A percentile compares a stretch with the other conserved stretches of the same genome.
These are phyloP conservation scores for Daldinia eschscholtzii DNA, from an alignment of 2,329 filamentous ascomycete species.

Conservation along the genomic window DNA sequence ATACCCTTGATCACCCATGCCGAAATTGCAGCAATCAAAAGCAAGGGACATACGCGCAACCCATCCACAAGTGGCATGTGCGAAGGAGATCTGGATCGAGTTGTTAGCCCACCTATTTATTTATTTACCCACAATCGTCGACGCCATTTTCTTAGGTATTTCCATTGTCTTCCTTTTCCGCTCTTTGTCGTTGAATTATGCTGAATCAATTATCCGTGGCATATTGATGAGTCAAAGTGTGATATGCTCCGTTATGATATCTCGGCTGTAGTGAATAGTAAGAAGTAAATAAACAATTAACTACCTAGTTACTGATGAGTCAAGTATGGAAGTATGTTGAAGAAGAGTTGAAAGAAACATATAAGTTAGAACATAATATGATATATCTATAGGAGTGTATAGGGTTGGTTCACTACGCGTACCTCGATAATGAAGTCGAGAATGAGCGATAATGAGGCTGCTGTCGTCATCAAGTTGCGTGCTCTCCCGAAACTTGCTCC, in stretches of 20 bases:
- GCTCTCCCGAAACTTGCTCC: background rate
- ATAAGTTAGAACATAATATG: background rate
- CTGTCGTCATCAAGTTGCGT: background rate
- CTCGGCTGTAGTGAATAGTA: no score
- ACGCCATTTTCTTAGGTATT: conserved; percentile 9
- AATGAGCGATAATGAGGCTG: background rate
- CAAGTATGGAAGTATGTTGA: background rate
- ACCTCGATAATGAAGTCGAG: background rate
- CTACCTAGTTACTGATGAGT: no score
- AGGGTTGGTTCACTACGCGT: background rate
- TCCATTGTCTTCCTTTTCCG: background rate
- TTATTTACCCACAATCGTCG: conserved; percentile 24
- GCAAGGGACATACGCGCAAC: conserved; percentile 42
- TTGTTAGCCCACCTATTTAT: conserved; percentile 15
- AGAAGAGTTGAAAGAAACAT: background rate
- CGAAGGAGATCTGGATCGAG: conserved; percentile 39
- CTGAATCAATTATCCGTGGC: background rate
- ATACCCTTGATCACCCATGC: conserved; percentile 38
- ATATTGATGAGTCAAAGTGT: conserved; percentile 2
- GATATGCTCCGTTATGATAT: background rate
- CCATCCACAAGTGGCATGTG: conserved; percentile 41
- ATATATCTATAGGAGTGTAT: background rate
- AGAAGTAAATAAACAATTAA: no score
- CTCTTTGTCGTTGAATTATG: no score
- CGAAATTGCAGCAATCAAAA: conserved; percentile 50